Evolutionary conservation across 176 grass and related monocot genomes (phyloP).

Genomic region (maize (Zea mays)): Zm-B73-REFERENCE-NAM-5.0 NC_050096.1:92988501-92989000

Average conservation of each 20-base stretch:
- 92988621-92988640: no score
- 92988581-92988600: not conserved
- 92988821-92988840: constrained; percentile 41
- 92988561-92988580: constrained; percentile 43
- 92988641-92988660: constrained; percentile 37
- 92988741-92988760: constrained; percentile 58
- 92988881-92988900: constrained; percentile 53
- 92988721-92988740: constrained; percentile 36
- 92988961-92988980: constrained; percentile 17
- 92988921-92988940: constrained; percentile 49
- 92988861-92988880: constrained; percentile 41
- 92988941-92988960: constrained; percentile 47
- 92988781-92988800: constrained; percentile 35
- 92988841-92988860: constrained; percentile 36
- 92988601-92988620: not conserved
- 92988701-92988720: constrained; percentile 60
- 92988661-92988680: constrained; percentile 34
- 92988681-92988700: constrained; percentile 41
- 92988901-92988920: constrained; percentile 49
- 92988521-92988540: constrained; percentile 46
- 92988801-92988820: constrained; percentile 50
- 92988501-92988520: constrained; percentile 53
- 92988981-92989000: constrained; percentile 38
- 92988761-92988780: constrained; percentile 42
- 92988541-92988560: constrained; percentile 54